Percentiles rank a stretch among this genome's conserved stretches.
Evolutionary conservation across 441 rosid species (phyloP).

Genomic region (Pelargonium citronellum): DNA sequence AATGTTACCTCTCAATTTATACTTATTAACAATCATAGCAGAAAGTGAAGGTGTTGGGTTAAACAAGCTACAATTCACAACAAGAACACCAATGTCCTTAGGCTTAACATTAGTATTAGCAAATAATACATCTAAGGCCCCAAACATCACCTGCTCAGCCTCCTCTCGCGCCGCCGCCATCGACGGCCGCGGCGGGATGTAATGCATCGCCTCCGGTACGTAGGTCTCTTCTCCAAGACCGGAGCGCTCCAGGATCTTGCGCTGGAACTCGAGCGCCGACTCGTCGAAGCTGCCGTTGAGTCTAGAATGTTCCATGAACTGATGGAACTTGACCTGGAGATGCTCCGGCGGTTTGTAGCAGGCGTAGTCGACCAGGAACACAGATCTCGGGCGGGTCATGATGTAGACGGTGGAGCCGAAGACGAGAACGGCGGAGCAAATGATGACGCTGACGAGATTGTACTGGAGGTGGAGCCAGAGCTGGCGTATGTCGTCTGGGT

Average conservation of each 20-base stretch:
- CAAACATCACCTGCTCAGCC: constrained; percentile 85
- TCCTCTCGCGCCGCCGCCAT: constrained; percentile 80
- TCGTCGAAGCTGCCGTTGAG: constrained; percentile 54
- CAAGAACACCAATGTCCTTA: constrained; percentile 64
- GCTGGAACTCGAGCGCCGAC: constrained; percentile 68
- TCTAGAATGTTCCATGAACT: constrained; percentile 60
- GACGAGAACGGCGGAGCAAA: constrained; percentile 43
- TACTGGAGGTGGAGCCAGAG: constrained; percentile 71
- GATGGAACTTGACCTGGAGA: constrained; percentile 37
- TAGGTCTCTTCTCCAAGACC: constrained; percentile 90
- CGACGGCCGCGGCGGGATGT: constrained; percentile 60
- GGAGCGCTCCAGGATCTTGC: constrained; percentile 68
- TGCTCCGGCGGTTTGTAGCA: constrained; percentile 62
- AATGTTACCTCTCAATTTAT: constrained; percentile 70
- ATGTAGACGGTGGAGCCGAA: constrained; percentile 54
- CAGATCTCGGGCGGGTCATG: constrained; percentile 63
- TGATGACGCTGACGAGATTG: constrained; percentile 50
- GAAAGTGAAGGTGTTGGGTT: constrained; percentile 84
- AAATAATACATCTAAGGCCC: constrained; percentile 62
- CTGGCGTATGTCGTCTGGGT: constrained; percentile 52
- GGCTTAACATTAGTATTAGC: constrained; percentile 61
- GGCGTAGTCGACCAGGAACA: constrained; percentile 66
- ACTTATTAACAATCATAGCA: constrained; percentile 74
- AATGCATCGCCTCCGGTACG: constrained; percentile 62
- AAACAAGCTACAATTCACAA: constrained; percentile 81